Conservation (phyloP, 495 filamentous ascomycete genomes). For the Niebla homalea region DNA sequence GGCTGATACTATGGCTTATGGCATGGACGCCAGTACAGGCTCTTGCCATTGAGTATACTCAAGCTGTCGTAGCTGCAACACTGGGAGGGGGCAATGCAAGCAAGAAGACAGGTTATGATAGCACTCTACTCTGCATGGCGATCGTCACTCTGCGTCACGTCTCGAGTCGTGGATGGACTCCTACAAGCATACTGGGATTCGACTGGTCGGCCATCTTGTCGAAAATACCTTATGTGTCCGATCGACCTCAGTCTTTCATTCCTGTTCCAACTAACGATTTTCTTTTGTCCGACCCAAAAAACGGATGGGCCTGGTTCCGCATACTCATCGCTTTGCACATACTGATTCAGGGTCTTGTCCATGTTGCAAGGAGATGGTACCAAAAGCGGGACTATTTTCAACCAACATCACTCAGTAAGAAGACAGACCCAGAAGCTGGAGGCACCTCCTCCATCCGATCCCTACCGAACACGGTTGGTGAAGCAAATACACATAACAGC, state of each 20-base stretch:
- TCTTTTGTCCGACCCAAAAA: slow-evolving; percentile 12
- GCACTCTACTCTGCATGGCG: slow-evolving; percentile 62
- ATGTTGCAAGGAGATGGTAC: slow-evolving; percentile 40
- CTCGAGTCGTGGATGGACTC: slow-evolving; percentile 38
- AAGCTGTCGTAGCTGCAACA: slow-evolving; percentile 88
- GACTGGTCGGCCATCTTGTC: slow-evolving; percentile 17
- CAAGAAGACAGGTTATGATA: slow-evolving; percentile 61
- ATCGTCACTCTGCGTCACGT: slow-evolving; percentile 61
- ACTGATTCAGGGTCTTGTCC: slow-evolving; percentile 58
- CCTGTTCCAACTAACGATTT: slow-evolving; percentile 4
- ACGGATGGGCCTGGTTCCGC: slow-evolving; percentile 37
- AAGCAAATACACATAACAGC: slow-evolving; percentile 32
- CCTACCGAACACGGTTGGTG: slow-evolving; percentile 21
- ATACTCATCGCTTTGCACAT: slow-evolving; percentile 73
- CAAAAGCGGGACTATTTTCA: slow-evolving; percentile 35
- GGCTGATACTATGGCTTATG: slow-evolving; percentile 76
- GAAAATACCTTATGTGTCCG: slow-evolving; percentile 14
- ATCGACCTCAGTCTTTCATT: slow-evolving; percentile 3
- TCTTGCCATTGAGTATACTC: slow-evolving; percentile 84
- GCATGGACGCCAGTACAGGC: slow-evolving; percentile 80
- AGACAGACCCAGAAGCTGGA: slow-evolving; percentile 44
- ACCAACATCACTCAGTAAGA: slow-evolving; percentile 31
- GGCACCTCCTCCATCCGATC: slow-evolving; percentile 28
- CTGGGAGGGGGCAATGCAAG: slow-evolving; percentile 73
- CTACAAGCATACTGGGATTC: slow-evolving; percentile 16